Evolutionary conservation across 78 protist genomes (phyloP), one percentile per base, ranked within the genome.

Genomic region (Neovahlkampfia damariscottae): DNA sequence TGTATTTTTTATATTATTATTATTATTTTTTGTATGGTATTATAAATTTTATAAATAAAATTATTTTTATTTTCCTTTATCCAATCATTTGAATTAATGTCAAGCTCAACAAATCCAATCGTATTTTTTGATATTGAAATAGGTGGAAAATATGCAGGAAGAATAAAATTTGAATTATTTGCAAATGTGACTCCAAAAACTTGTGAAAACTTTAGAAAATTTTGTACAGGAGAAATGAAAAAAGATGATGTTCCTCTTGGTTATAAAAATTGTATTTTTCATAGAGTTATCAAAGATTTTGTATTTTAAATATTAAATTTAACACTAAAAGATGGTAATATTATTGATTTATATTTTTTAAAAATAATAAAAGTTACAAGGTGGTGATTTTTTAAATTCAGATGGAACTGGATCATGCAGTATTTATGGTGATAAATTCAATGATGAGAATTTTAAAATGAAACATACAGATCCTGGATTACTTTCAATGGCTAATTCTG

Each of bases 351-450:
- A 5, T 5, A 40, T 94, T 94, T 76, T 90, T 94, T 96, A 71
- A n/a, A n/a, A n/a, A n/a, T n/a, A n/a, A n/a, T n/a, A n/a, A n/a
- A n/a, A n/a, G n/a, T n/a, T 89, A 41, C 96, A 96, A 86, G 95
- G 96, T n/a, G 99, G 99, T 37, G 99, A 96, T 84, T 85, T 96
- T 85, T 89, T 93, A 40, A 28, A 32, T 62, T 79, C 75, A 70
- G 84, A 85, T 84, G 95, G 94, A 38, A 77, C 84, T 3, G 95
- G 97, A 41, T 88, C 94, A 10, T 1, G 19, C 68, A 90, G 96
- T 38, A 93, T 96, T 80, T 96, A 92, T 74, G 99, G 99, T 39
- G 69, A 37, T 62, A 80, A 74, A 70, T 93, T 93, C 59, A 82
- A 41, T 1, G 97, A 96, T 59, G 97, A 93, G 82, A 89, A 89